Evolutionary conservation across 345 rosid genomes (phyloP), one percentile per base, ranked within the genome.

Genomic region (Populus deltoides): DNA sequence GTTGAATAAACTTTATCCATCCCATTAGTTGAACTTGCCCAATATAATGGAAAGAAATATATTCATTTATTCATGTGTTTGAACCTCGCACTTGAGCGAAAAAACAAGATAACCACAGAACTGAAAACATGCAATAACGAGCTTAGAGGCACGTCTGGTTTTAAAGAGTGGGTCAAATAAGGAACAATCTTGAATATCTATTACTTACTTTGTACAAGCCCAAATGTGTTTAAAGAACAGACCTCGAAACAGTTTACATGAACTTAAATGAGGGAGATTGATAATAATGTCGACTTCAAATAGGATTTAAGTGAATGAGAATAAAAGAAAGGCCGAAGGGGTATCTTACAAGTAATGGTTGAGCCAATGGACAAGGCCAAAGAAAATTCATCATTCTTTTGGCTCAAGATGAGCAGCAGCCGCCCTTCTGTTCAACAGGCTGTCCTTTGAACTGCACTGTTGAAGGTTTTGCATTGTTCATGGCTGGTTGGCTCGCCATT

Each of bases 401-500:
- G 51, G 53, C 69, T 78, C 82, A 90, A 47, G 90, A 84, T 65
- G 93, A 87, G 86, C 93, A 88, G 86, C 93, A 90, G 68, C 91
- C 90, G 62, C 75, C 80, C 82, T 85, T 88, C 81, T 90, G 87
- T 47, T 80, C 82, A 39, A 90, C 86, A 72, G 90, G 90, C 86
- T 90, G 89, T 45, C 93, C 93, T 66, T 81, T 80, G 81, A 90
- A 83, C 82, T 90, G 86, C 79, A 90, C 91, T 0, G 90, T 87
- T 47, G 90, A 88, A 39, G 89, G 90, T 68, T 82, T 88, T 63
- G 88, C 89, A 29, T 79, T 86, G 87, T 80, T 82, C 86, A 72
- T 79, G 57, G 89, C 80, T 47, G 93, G 91, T 70, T 90, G 93
- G 79, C 93, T 88, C 31, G 89, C 93, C 93, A 90, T 90, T 79